Evolutionary conservation across 2,329 filamentous ascomycete species (phyloP), one percentile per base, ranked within the genome.

Genomic region (Colletotrichum scovillei): DNA sequence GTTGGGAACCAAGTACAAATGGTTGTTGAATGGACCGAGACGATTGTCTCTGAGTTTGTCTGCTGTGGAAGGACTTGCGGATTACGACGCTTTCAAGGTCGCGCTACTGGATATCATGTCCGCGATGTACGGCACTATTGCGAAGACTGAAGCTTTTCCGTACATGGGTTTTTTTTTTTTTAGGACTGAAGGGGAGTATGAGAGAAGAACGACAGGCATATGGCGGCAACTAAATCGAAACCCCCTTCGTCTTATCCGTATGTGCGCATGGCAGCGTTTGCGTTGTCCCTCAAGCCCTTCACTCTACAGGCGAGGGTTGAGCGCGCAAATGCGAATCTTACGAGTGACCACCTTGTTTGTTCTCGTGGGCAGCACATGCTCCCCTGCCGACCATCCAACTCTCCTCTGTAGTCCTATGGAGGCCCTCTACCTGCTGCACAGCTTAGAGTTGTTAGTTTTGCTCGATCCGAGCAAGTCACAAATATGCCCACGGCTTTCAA

Each of bases 1-100:
- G 56, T 32, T 32, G 67, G 56, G 58, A 70, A 71, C 67, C 67
- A 73, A 70, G 35, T 60, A 73, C 60, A 65, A 71, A 26, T 49
- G 67, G 62, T 60, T 70, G 58, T 65, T 66, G 67, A 64, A 63
- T 52, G 67, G 46, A 71, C 42, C n/a, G 56, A 30, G 55, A 66
- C 49, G 32, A 26, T n/a, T 55, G 66, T 63, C 30, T 53, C 42
- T 38, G 55, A 67, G 60, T 56, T 71, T 60, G 55, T 71, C 22
- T 70, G 35, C 38, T 52, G 56, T 35, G 58, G 49, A 65, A 26
- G 67, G 16, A 26, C 26, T 30, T 42, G 55, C 49, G 49, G 49
- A 26, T 55, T 42, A 42, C 56, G 42, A 49, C 56, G 35, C 38
- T 46, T 5, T 49, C 26, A 52, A 65, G 56, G 67, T 52, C 70